phyloP scores from a whole-genome alignment of 345 rosid genomes.

The Jatropha curcas region DNA sequence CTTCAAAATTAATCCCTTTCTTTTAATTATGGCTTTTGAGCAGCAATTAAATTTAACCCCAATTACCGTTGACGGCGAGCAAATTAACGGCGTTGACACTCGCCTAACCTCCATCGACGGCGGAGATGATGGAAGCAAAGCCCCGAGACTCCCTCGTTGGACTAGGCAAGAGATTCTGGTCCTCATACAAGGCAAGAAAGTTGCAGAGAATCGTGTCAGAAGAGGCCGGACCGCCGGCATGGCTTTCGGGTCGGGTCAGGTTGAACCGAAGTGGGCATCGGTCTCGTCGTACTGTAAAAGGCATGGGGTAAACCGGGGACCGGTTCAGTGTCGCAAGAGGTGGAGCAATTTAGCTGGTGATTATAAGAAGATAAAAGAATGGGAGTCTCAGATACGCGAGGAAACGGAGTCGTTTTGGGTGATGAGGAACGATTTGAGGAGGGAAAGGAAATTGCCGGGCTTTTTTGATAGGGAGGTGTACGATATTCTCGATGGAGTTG shows the following conservation, averaged over 20 bases:
- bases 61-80: conserved; percentile 35
- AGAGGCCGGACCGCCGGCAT: conserved; percentile 69
- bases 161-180: conserved; percentile 95
- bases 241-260: conserved; percentile 66
- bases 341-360: conserved; percentile 99
- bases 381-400: conserved; percentile 70
- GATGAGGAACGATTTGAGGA: conserved; percentile 84
- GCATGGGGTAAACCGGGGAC: conserved; percentile 94
- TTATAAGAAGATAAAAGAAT: conserved; percentile 89
- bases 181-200: conserved; percentile 88
- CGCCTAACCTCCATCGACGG: conserved; percentile 40
- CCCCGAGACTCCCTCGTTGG: conserved; percentile 93
- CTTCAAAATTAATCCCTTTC: conserved; percentile 1
- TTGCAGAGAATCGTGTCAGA: conserved; percentile 84
- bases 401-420: conserved; percentile 92
- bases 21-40: conserved; percentile 26
- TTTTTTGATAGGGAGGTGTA: conserved; percentile 93
- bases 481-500: conserved; percentile 71
- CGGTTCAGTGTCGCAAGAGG: conserved; percentile 97
- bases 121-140: conserved; percentile 61
- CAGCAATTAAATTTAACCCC: conserved; percentile 18
- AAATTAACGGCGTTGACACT: conserved; percentile 42
- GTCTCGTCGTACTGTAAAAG: conserved; percentile 85
- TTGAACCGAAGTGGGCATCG: conserved; percentile 94
- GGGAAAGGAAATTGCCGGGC: conserved; percentile 89